phyloP scores from a whole-genome alignment of 768 basidiomycete genomes.

The Hemileccinum rubropunctum region DNA sequence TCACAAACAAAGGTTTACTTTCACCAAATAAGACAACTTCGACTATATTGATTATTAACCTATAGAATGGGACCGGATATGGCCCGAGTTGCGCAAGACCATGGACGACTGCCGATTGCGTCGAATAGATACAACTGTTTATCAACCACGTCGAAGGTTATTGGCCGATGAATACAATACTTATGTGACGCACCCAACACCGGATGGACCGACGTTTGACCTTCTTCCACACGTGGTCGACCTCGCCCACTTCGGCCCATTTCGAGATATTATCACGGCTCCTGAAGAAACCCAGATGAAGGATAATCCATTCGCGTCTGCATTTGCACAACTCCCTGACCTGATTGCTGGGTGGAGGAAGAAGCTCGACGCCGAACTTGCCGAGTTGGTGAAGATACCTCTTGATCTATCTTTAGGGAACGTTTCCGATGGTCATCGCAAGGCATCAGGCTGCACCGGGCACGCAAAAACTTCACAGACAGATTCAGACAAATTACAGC shows the following conservation, averaged over 20 bases:
- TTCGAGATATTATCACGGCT: slow-evolving; percentile 6
- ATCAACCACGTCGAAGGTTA: neutral
- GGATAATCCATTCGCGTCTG: neutral
- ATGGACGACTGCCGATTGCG: neutral
- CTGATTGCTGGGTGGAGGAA: slow-evolving; percentile 6
- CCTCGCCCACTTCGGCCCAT: slow-evolving; percentile 2
- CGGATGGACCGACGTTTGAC: neutral
- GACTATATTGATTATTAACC: neutral
- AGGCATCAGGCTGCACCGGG: neutral
- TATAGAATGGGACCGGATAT: slow-evolving; percentile 13
- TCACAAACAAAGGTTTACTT: slow-evolving; percentile 9
- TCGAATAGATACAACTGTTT: neutral
- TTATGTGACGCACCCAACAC: neutral
- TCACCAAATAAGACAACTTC: neutral
- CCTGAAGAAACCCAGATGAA: neutral
- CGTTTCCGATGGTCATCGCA: neutral
- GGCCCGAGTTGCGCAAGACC: neutral
- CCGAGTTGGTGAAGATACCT: slow-evolving; percentile 1
- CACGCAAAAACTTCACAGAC: neutral
- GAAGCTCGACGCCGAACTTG: slow-evolving; percentile 7
- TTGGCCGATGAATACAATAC: neutral
- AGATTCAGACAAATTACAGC: neutral
- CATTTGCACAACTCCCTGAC: slow-evolving; percentile 8
- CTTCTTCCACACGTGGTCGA: slow-evolving; percentile 12
- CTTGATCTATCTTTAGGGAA: neutral